These are phyloP conservation scores for Rhizomucor pusillus DNA, from an alignment of 371 early-diverging fungal genomes.

Conservation along the genomic window DNA sequence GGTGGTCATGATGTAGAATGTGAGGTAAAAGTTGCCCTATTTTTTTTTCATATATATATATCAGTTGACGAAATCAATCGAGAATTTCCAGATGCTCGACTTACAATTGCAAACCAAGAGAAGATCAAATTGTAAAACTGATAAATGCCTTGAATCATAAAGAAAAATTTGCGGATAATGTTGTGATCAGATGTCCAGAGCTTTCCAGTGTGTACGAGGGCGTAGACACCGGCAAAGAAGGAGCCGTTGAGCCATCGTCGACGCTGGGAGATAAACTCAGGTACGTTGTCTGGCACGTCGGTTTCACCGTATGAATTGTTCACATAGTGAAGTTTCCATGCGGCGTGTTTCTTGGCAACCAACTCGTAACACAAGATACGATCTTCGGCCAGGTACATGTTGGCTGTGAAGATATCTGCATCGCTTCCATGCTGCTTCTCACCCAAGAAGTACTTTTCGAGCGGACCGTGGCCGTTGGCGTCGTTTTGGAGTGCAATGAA, in stretches of 20 bases:
- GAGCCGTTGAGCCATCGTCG: constrained; percentile 93
- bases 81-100: constrained; percentile 4
- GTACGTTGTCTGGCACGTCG: constrained; percentile 82
- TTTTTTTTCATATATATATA: constrained; percentile 30
- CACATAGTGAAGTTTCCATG: constrained; percentile 70
- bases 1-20: constrained; percentile 65
- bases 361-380: constrained; percentile 89
- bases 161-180: constrained; percentile 57
- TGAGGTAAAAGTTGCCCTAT: constrained; percentile 76
- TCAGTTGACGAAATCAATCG: no score
- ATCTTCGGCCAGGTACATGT: constrained; percentile 84
- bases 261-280: constrained; percentile 86
- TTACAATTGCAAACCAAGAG: constrained; percentile 74
- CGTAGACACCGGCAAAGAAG: constrained; percentile 92
- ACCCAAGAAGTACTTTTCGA: constrained; percentile 91
- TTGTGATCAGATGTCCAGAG: constrained; percentile 74
- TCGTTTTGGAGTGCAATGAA: constrained; percentile 83
- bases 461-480: constrained; percentile 66
- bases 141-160: constrained; percentile 73
- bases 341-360: constrained; percentile 70
- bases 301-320: constrained; percentile 80
- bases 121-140: constrained; percentile 70
- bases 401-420: constrained; percentile 65
- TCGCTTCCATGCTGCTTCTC: constrained; percentile 82
- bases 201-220: constrained; percentile 73